Base-by-base conservation (phyloP, 1,284 basidiomycete genomes). In the Boletus mariae region DNA sequence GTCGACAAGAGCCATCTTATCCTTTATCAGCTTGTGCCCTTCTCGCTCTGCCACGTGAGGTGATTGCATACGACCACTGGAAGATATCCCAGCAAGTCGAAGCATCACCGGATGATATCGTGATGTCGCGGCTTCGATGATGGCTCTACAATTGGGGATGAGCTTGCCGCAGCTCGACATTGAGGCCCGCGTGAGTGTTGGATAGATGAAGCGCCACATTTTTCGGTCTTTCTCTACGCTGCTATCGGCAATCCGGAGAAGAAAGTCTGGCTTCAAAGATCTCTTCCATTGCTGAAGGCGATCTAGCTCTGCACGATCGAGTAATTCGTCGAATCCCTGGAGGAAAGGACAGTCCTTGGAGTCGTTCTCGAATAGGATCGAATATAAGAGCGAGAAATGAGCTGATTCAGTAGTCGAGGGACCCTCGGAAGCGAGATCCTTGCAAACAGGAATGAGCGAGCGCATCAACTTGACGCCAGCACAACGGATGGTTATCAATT, bases 161-260 rank as follows among this genome's bases (percentile, higher is more conserved):
- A 79, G 71, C 23, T 73, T 66, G 23, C 77, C 72, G 3, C 75
- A 70, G 49, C 77, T 66, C 17, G 81, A 74, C 64, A 80, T 74
- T 52, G 80, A 80, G 1, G 70, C 62, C 46, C 80, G 81, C 55
- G 90, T 73, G 59, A 90, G 78, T 5, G 73, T 64, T 4, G 89
- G 85, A 59, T 81, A 88, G 47, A 89, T 66, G 61, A 83, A 84
- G 52, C 80, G 75, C 90, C 90, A 92, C 20, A 92, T 70, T 40
- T 75, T 79, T 40, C 79, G 77, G 65, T 92, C 90, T 48, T 79
- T 75, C 29, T 80, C 78, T 50, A 82, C 75, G 6, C 73, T 71
- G 64, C 89, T 90, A 54, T 87, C 84, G 3, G 83, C 85, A 34
- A 91, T 79, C 20, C 79, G 77, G 8, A 90, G 68, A 15, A 81